These are phyloP conservation scores for Solanum piurae DNA, from an alignment of 257 asterid species.

Conservation along the genomic window DNA sequence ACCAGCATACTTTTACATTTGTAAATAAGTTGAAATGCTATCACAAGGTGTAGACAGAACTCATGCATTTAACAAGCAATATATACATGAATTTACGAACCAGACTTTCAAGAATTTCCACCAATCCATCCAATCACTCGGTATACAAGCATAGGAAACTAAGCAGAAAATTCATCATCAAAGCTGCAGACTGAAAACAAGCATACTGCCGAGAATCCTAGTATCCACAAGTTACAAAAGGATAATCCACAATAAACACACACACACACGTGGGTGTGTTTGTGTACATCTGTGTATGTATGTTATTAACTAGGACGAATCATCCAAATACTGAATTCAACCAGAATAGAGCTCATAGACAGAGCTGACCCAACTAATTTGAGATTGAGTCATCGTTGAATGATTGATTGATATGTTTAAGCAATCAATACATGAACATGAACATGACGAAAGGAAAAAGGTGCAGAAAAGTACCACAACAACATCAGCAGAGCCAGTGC, in stretches of 20 bases:
- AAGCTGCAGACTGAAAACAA: not conserved
- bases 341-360: not conserved
- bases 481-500: conserved; percentile 49
- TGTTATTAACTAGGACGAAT: not conserved
- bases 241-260: not conserved
- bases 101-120: not conserved
- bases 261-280: not conserved
- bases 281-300: not conserved
- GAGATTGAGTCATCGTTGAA: not conserved
- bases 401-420: not conserved
- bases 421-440: not conserved
- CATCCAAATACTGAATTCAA: not conserved
- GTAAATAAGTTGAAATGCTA: not conserved
- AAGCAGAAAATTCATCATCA: not conserved
- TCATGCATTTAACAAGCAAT: not conserved
- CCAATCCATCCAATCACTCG: not conserved
- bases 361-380: not conserved
- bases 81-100: not conserved
- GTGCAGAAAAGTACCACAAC: conserved; percentile 36
- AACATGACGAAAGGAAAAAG: not conserved
- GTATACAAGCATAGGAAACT: not conserved
- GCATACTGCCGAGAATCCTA: not conserved
- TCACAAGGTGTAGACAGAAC: not conserved
- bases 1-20: not conserved
- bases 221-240: not conserved